Evolutionary conservation across 2,329 filamentous ascomycete species (phyloP), one percentile per base, ranked within the genome.

Genomic region (Trichophyton verrucosum): DNA sequence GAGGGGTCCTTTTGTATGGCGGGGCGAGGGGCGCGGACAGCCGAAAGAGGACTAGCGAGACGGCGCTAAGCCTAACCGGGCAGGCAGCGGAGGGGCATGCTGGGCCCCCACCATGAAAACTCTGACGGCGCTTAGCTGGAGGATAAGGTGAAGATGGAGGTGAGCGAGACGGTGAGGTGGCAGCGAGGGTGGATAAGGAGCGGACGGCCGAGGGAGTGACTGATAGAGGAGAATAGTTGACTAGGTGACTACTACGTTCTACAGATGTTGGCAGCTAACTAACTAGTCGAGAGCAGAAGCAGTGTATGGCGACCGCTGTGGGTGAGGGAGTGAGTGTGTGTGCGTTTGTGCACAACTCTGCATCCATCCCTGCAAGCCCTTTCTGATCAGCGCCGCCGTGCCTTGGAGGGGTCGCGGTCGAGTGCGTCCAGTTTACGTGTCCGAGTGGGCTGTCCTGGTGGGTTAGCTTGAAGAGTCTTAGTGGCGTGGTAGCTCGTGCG

Each of bases 1-100:
- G 72, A 72, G 73, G 74, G 74, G 73, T 71, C 70, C 73, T 76
- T 76, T 74, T 75, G 76, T 76, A 74, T 74, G 75, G 74, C 73
- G 74, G 74, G 72, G 63, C 68, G 69, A 74, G 70, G 57, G 33
- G 58, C 15, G 42, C 20, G 13, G 56, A 20, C 58, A 6, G 57
- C 55, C 20, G 15, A 57, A 42, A 53, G 49, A 24, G 49, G 49
- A 53, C 49, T 53, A 53, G 49, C 49, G 49, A 53, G 49, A 4
- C 24, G 11, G 33, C 60, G 57, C 64, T 64, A 63, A 49, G 20
- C 64, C 59, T 7, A 53, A 53, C 22, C 24, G 3, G 49, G 49
- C 22, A 65, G 66, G 65, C 67, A 61, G 64, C 42, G 22, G n/a
- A 42, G 65, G 67, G 65, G 68, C 70, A 69, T 7, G 11, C 61